phyloP scores from a whole-genome alignment of 2,329 filamentous ascomycete species.

The Plenodomus tracheiphilus region DNA sequence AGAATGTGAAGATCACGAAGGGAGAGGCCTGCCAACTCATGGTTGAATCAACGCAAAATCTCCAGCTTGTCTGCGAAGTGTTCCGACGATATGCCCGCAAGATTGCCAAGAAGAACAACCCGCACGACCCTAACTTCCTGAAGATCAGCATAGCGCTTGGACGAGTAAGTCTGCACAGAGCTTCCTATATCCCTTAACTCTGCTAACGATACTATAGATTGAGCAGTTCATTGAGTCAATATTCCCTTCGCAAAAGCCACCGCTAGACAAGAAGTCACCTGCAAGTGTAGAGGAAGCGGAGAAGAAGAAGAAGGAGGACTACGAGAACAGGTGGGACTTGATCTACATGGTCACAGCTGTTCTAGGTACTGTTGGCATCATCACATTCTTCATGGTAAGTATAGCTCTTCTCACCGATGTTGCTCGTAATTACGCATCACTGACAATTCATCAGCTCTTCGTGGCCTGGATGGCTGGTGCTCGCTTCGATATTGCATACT shows the following conservation, averaged over 20 bases:
- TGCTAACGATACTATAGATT: conserved; percentile 59
- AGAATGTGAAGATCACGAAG: conserved; percentile 95
- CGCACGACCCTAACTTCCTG: conserved; percentile 87
- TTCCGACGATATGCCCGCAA: conserved; percentile 77
- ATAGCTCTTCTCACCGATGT: conserved; percentile 9
- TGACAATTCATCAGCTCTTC: conserved; percentile 62
- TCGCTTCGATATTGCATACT: conserved; percentile 72
- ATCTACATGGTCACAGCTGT: conserved; percentile 69
- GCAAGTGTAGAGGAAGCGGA: conserved; percentile 59
- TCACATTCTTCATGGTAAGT: conserved; percentile 80
- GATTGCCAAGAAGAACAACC: conserved; percentile 93
- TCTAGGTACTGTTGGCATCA: conserved; percentile 67
- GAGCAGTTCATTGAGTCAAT: conserved; percentile 95
- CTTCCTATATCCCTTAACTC: not conserved
- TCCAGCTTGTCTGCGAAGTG: conserved; percentile 76
- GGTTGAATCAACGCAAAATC: conserved; percentile 89
- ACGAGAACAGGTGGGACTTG: conserved; percentile 58
- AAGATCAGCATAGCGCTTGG: conserved; percentile 89
- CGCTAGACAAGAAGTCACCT: conserved; percentile 42
- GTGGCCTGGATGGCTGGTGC: conserved; percentile 80
- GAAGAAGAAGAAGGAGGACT: conserved; percentile 56
- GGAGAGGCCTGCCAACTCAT: conserved; percentile 90
- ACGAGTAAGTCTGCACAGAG: conserved; percentile 60
- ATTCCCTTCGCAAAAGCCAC: conserved; percentile 81
- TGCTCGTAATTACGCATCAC: conserved; percentile 1